Conservation (phyloP, 2,329 filamentous ascomycete genomes). For the Cercospora sesami region DNA sequence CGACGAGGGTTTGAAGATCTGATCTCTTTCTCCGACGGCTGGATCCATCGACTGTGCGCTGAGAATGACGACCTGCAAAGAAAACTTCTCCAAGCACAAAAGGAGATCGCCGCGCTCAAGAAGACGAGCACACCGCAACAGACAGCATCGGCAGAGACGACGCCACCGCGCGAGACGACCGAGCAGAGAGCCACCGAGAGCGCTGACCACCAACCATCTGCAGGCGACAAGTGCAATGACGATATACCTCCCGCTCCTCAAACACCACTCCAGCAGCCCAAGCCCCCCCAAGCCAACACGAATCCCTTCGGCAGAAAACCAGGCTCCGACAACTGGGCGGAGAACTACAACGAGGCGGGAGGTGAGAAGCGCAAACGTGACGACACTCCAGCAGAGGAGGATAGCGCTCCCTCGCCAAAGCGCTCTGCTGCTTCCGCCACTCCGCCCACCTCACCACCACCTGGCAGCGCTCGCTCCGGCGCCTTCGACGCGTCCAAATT, state of each 20-base stretch:
- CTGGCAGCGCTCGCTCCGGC: neutral
- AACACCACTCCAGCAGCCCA: neutral
- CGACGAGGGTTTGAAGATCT: neutral
- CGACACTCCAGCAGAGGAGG: neutral
- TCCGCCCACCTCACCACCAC: neutral
- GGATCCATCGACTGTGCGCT: neutral
- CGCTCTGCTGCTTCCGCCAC: neutral
- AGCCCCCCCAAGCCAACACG: neutral
- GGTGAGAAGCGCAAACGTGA: slow-evolving; percentile 1
- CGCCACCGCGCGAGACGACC: neutral
- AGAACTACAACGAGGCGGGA: no score
- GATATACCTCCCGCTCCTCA: neutral
- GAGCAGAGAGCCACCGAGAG: neutral
- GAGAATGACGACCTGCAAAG: neutral
- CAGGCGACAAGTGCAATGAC: neutral
- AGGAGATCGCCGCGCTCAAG: slow-evolving; percentile 1
- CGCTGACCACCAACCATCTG: neutral
- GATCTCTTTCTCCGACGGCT: neutral
- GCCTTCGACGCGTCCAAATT: neutral
- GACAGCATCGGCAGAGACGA: neutral
- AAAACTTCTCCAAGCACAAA: neutral
- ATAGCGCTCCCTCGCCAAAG: neutral
- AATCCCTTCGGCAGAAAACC: neutral
- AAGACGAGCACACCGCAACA: neutral
- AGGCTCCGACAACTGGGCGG: neutral